Percentiles rank a stretch among this genome's conserved stretches.
phyloP scores from a whole-genome alignment of 2,329 filamentous ascomycete species.

The Sporothrix pallida region DNA sequence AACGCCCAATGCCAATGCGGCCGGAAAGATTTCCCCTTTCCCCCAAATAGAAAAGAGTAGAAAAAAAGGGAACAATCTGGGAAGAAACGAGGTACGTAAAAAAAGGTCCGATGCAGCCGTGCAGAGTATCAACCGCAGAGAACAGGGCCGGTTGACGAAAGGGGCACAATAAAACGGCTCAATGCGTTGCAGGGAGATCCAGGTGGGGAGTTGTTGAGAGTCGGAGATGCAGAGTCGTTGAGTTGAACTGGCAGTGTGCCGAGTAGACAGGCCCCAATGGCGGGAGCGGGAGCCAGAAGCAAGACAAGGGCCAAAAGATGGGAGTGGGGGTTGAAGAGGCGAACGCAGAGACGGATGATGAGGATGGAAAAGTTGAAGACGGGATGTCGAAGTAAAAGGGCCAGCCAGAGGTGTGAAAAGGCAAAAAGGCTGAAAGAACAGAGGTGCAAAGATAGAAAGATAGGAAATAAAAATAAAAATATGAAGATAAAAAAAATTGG shows the following conservation, averaged over 20 bases:
- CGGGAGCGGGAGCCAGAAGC: background rate
- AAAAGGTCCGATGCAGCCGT: slow-evolving; percentile 27
- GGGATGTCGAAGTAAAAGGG: slow-evolving; percentile 3
- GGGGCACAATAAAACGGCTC: slow-evolving; percentile 20
- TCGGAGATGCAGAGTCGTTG: background rate
- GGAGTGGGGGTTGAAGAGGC: background rate
- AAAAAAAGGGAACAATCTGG: background rate
- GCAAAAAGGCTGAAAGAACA: background rate
- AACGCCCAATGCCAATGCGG: slow-evolving; percentile 14
- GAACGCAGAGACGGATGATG: background rate
- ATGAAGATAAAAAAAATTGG: slow-evolving; percentile 6
- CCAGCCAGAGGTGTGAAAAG: background rate
- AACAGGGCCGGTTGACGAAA: slow-evolving; percentile 2
- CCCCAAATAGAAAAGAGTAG: slow-evolving; percentile 1
- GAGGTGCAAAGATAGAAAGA: slow-evolving; percentile 34
- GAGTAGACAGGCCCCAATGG: slow-evolving; percentile 13
- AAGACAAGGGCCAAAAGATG: slow-evolving; percentile 20
- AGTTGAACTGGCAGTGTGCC: too few species aligned
- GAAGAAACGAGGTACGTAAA: background rate
- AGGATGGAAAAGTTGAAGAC: background rate
- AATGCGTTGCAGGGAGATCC: slow-evolving; percentile 20
- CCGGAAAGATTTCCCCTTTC: slow-evolving; percentile 7
- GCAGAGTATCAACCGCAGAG: slow-evolving; percentile 5
- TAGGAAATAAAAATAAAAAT: slow-evolving; percentile 26
- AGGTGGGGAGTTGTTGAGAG: slow-evolving; percentile 3